Conservation (phyloP, 1,284 basidiomycete species). For the Mycena sp. region DNA sequence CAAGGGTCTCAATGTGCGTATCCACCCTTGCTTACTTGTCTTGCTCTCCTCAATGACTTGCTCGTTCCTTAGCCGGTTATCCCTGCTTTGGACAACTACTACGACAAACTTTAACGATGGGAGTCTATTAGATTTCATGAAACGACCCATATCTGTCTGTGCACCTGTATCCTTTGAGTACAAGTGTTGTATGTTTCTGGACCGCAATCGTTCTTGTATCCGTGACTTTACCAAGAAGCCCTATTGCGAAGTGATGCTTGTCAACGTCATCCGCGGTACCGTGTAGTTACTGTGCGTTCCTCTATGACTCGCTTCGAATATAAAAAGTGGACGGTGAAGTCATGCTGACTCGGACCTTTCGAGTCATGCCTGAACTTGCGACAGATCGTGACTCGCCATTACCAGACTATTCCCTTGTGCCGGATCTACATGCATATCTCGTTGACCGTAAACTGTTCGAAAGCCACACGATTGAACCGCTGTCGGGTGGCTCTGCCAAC, state of each 20-base stretch:
- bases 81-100: constrained; percentile 87
- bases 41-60: constrained; percentile 14
- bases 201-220: background rate
- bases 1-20: constrained; percentile 90
- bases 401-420: too few species aligned
- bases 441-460: constrained; percentile 43
- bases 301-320: too few species aligned
- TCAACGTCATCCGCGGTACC: too few species aligned
- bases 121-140: constrained; percentile 4
- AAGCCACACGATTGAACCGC: constrained; percentile 39
- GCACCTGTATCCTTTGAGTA: constrained; percentile 17
- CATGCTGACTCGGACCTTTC: too few species aligned
- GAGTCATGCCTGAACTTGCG: too few species aligned
- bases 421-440: too few species aligned
- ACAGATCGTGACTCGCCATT: too few species aligned
- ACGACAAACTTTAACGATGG: constrained; percentile 80
- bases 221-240: too few species aligned
- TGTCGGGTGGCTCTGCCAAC: constrained; percentile 56
- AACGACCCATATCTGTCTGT: constrained; percentile 14
- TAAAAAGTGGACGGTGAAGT: too few species aligned
- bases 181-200: constrained; percentile 14
- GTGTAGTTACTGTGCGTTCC: too few species aligned
- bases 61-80: constrained; percentile 73
- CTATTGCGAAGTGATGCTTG: too few species aligned
- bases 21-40: constrained; percentile 30